Evolutionary conservation across 1,284 basidiomycete species (phyloP).

Genomic region (Cutaneotrichosporon dermatis): DNA sequence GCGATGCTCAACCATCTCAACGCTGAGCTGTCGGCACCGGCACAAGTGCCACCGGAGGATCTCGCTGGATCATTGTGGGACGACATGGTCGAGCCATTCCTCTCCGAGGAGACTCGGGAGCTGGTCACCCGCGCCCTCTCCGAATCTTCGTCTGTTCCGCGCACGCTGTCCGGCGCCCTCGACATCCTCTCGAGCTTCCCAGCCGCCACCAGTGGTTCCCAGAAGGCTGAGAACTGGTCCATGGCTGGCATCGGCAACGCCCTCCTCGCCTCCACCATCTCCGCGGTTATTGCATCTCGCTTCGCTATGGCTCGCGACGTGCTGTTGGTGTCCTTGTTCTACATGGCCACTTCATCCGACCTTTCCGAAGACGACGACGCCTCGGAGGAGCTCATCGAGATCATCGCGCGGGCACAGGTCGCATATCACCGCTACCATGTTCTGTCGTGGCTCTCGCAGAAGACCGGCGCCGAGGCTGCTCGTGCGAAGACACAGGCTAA

Average conservation of each 20-base stretch:
- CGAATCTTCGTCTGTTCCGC: constrained; percentile 14
- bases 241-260: constrained; percentile 42
- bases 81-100: constrained; percentile 28
- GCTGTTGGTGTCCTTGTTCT: constrained; percentile 42
- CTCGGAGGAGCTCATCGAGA: constrained; percentile 31
- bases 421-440: constrained; percentile 43
- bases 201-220: neutral
- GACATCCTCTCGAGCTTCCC: constrained; percentile 23
- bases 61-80: constrained; percentile 25
- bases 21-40: constrained; percentile 14
- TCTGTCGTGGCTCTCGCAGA: constrained; percentile 40
- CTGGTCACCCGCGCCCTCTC: constrained; percentile 24
- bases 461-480: constrained; percentile 29
- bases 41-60: constrained; percentile 26
- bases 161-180: constrained; percentile 26
- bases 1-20: constrained; percentile 23
- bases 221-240: constrained; percentile 12
- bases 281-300: constrained; percentile 32
- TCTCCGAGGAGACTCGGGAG: constrained; percentile 25
- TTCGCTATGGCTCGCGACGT: constrained; percentile 40
- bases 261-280: constrained; percentile 36
- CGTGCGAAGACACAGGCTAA: constrained; percentile 19
- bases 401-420: constrained; percentile 34
- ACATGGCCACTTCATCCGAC: constrained; percentile 29
- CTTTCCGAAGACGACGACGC: constrained; percentile 26